Percentiles rank a stretch among this genome's conserved stretches.
Evolutionary conservation across 768 basidiomycete species (phyloP).

Genomic region (Russula lepida): DNA sequence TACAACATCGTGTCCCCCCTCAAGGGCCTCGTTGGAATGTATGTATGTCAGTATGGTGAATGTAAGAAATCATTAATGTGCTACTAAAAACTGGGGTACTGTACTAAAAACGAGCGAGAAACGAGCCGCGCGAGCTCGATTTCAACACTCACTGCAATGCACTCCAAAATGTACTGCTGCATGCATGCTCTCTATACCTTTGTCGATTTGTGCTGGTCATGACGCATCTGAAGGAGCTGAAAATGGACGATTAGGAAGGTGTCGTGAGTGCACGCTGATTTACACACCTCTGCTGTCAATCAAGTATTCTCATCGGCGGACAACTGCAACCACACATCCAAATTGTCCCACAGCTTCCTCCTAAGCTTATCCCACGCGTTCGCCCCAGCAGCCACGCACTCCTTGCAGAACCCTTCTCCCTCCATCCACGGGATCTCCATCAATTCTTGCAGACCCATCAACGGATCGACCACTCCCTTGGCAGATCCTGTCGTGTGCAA

Average conservation of each 20-base stretch:
- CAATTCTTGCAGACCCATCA: slow-evolving; percentile 31
- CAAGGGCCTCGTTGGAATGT: no score
- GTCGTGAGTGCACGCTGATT: not conserved
- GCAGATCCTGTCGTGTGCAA: slow-evolving; percentile 23
- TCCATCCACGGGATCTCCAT: slow-evolving; percentile 25
- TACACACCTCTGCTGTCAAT: not conserved
- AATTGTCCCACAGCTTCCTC: slow-evolving; percentile 12
- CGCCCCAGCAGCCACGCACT: slow-evolving; percentile 27
- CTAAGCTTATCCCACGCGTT: slow-evolving; percentile 26
- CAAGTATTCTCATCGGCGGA: not conserved
- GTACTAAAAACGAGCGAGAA: no score
- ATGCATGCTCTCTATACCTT: not conserved
- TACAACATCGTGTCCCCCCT: no score
- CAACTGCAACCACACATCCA: slow-evolving; percentile 18
- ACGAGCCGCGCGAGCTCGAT: no score
- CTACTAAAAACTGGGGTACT: no score
- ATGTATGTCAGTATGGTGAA: no score
- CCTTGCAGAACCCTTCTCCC: slow-evolving; percentile 31
- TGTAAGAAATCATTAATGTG: no score
- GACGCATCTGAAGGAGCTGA: not conserved
- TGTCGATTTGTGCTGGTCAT: not conserved
- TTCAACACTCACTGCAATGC: no score
- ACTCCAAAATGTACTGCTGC: not conserved
- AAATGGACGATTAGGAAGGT: not conserved
- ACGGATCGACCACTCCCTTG: slow-evolving; percentile 29